Evolutionary conservation across 2,329 filamentous ascomycete genomes (phyloP), one percentile per base, ranked within the genome.

Genomic region (Diplodia sapinea): DNA sequence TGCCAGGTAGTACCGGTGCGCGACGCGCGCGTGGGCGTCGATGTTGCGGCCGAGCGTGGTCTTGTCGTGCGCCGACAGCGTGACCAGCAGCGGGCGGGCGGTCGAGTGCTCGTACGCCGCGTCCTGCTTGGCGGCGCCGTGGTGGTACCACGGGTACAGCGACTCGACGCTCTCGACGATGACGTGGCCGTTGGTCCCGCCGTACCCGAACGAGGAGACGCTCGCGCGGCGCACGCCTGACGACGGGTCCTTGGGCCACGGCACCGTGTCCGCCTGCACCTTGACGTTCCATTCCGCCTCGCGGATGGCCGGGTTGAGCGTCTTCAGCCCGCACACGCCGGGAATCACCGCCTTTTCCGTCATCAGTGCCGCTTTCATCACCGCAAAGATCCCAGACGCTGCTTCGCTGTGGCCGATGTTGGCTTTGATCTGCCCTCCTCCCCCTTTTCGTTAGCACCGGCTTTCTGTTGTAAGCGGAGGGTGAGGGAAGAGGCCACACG

Each of bases 371-470:
- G 69, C 68, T 65, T 78, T 79, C 49, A 77, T 71, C 23, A 79
- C 23, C 9, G 69, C 66, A 1, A 74, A 65, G 4, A 79, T 59
- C 26, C 71, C 76, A 36, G 70, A 71, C 1, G 72, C 69, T 1
- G 71, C 70, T 66, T 79, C 76, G 6, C 69, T 63, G 68, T 79
- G 77, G 2, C 77, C 77, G 8, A 78, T 61, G 29, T 74, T 75
- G 9, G 71, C 65, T 65, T 78, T 78, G 2, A 74, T 66, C 62
- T 65, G 9, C 23, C 17, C 26, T 51, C 31, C 31, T 33, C 31
- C 38, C 26, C 1, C 12, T 54, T 4, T 31, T 29, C 4, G 11
- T 54, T 26, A 17, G 23, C 12, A 31, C 15, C 12, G 3, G 4
- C 13, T 54, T 11, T 29, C 20, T 33, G 31, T 33, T 33, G 31